A percentile compares a stretch with the other conserved stretches of the same genome.
phyloP scores from a whole-genome alignment of 345 rosid genomes.

The Populus deltoides region DNA sequence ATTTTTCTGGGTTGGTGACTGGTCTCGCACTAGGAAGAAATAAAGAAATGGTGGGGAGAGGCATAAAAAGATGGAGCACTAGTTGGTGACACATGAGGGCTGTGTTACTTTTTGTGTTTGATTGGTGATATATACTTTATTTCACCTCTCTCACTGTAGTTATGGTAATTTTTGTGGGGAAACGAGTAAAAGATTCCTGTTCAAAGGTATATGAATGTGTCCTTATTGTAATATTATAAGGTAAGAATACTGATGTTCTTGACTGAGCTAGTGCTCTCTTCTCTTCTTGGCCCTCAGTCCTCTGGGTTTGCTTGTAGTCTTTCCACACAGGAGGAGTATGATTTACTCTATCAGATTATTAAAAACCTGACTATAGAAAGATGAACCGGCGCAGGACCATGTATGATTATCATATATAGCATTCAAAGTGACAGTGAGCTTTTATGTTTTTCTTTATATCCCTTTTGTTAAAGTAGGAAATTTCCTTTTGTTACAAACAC shows the following conservation, averaged over 20 bases:
- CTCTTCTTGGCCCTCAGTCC: neutral
- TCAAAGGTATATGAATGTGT: slow-evolving; percentile 18
- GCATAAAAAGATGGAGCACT: slow-evolving; percentile 36
- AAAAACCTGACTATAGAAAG: too few relatives aligned
- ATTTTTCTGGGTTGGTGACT: slow-evolving; percentile 6
- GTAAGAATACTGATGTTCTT: neutral
- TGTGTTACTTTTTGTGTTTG: slow-evolving; percentile 6
- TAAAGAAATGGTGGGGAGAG: neutral
- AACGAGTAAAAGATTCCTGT: slow-evolving; percentile 36
- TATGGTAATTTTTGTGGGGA: slow-evolving; percentile 29
- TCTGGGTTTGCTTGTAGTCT: neutral
- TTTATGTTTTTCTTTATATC: too few relatives aligned
- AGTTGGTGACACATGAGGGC: slow-evolving; percentile 28
- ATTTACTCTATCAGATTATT: slow-evolving; percentile 28
- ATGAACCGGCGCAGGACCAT: too few relatives aligned
- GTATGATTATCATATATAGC: too few relatives aligned
- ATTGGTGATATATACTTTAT: slow-evolving; percentile 8
- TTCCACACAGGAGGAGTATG: slow-evolving; percentile 18
- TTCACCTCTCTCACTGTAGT: neutral
- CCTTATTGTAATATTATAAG: neutral
- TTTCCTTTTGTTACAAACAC: too few relatives aligned
- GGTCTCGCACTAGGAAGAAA: slow-evolving; percentile 10
- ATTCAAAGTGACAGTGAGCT: too few relatives aligned
- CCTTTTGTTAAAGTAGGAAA: too few relatives aligned
- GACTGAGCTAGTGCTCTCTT: neutral